phyloP scores from a whole-genome alignment of 23 red algal species.

The Agarophyton chilense region DNA sequence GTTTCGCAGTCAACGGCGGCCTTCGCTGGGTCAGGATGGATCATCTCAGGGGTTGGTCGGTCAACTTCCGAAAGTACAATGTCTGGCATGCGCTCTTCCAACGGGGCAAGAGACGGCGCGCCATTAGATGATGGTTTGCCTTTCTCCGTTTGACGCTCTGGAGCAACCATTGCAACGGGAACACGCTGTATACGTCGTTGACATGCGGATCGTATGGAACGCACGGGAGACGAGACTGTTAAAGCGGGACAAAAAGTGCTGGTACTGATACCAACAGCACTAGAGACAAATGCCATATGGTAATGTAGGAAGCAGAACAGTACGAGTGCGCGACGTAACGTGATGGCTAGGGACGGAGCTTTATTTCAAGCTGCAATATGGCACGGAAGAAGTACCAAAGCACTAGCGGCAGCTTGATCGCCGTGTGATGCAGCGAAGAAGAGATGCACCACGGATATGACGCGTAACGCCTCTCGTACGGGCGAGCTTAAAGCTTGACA shows the following conservation, averaged over 20 bases:
- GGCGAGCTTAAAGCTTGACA: too few species aligned
- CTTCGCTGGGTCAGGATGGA: conserved; percentile 40
- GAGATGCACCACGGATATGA: neutral
- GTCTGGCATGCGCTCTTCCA: neutral
- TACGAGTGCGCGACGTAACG: neutral
- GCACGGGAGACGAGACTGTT: neutral
- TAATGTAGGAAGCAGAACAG: neutral
- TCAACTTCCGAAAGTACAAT: neutral
- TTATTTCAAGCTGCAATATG: neutral
- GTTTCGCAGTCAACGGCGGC: conserved; percentile 26
- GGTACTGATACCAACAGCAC: neutral
- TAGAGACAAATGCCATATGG: neutral
- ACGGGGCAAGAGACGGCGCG: neutral
- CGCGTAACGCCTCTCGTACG: neutral
- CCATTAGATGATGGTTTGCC: conserved; percentile 8
- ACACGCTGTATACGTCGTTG: neutral
- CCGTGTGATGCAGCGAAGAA: neutral
- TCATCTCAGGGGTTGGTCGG: conserved; percentile 32
- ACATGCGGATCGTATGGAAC: neutral
- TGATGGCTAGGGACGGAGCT: neutral
- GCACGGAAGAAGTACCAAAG: too few species aligned
- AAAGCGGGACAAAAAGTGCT: neutral
- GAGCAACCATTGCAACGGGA: neutral
- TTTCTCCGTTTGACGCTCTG: conserved; percentile 11
- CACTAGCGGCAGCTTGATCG: neutral